phyloP scores from a whole-genome alignment of 208 protist genomes.

The Crithidia brevicula region DNA sequence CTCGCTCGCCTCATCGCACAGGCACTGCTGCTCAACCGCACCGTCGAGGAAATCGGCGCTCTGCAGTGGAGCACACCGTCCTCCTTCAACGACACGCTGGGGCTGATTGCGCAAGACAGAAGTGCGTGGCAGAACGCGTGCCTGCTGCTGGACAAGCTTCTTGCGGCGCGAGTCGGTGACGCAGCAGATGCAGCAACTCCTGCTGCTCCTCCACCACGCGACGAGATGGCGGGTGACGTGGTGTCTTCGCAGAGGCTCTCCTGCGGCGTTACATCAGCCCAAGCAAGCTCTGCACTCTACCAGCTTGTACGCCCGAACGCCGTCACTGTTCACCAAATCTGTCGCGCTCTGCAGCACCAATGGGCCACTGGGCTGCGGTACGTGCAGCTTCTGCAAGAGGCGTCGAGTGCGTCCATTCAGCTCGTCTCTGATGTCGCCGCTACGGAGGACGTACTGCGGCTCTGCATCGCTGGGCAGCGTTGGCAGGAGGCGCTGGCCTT shows the following conservation, averaged over 20 bases:
- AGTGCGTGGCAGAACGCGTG: constrained; percentile 51
- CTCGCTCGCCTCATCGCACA: constrained; percentile 23
- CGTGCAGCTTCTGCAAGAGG: constrained; percentile 33
- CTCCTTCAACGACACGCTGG: constrained; percentile 67
- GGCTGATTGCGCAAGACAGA: constrained; percentile 35
- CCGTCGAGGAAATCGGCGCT: constrained; percentile 12
- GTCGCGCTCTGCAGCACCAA: constrained; percentile 32
- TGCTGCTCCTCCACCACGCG: not conserved
- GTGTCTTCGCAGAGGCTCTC: too few species aligned
- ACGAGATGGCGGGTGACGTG: too few species aligned
- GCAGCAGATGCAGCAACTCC: not conserved
- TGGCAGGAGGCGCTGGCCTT: constrained; percentile 61
- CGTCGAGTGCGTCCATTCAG: constrained; percentile 29
- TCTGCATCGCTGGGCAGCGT: constrained; percentile 47
- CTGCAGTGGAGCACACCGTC: constrained; percentile 48
- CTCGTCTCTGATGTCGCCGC: constrained; percentile 27
- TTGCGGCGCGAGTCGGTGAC: not conserved
- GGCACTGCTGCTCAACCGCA: constrained; percentile 20
- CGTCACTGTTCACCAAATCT: constrained; percentile 69
- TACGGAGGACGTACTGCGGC: constrained; percentile 40
- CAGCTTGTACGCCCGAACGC: constrained; percentile 40
- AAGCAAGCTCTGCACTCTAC: constrained; percentile 3
- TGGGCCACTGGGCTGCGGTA: constrained; percentile 35
- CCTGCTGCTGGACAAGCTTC: constrained; percentile 45
- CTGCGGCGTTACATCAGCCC: not conserved